A percentile compares a stretch with the other conserved stretches of the same genome.
Conservation (phyloP, 306 rosid genomes). For the Gillenia trifoliata region DNA sequence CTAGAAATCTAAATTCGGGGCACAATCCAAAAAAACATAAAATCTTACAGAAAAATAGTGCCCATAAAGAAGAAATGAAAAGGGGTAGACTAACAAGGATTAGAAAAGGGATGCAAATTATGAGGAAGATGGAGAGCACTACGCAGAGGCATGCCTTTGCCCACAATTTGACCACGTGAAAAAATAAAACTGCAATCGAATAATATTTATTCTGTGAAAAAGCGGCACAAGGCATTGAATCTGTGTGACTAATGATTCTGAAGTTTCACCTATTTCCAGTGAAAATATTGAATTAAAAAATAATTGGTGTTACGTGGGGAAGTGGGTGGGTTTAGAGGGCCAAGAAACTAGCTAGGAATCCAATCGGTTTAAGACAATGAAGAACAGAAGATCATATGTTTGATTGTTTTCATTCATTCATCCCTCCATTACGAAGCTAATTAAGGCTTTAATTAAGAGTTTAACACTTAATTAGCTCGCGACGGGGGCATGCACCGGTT, state of each 20-base stretch:
- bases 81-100: conserved; percentile 1
- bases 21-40: not conserved
- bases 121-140: not conserved
- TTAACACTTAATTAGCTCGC: not conserved
- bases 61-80: conserved; percentile 1
- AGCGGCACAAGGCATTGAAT: not conserved
- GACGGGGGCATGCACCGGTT: not conserved
- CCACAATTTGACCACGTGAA: conserved; percentile 3
- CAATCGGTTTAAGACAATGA: not conserved
- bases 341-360: too few species aligned
- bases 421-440: not conserved
- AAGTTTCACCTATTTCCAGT: not conserved
- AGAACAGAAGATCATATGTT: not conserved
- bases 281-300: not conserved
- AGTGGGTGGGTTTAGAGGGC: not conserved
- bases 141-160: not conserved
- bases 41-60: conserved; percentile 6
- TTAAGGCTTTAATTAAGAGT: not conserved
- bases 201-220: not conserved
- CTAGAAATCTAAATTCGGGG: not conserved
- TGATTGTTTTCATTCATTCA: not conserved
- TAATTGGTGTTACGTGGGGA: not conserved
- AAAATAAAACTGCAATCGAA: not conserved
- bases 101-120: conserved; percentile 4
- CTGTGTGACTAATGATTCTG: not conserved